These are phyloP conservation scores for Akanthomyces dipterigenus DNA, from an alignment of 2,329 filamentous ascomycete species.

Conservation along the genomic window DNA sequence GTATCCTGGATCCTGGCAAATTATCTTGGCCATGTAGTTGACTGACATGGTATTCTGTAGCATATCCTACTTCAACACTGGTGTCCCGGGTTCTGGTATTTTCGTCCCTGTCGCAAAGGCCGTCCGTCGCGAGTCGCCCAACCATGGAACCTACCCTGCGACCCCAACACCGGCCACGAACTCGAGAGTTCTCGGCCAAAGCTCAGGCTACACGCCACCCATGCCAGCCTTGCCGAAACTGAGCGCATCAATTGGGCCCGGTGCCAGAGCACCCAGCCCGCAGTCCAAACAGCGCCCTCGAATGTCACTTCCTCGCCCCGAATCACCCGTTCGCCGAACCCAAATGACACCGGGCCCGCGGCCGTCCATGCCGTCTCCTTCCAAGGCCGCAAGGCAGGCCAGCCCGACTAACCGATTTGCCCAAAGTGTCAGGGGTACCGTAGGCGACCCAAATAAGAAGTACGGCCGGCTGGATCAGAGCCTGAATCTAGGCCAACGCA, in stretches of 20 bases:
- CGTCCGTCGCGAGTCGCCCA: slow-evolving; percentile 55
- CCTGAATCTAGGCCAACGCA: slow-evolving; percentile 48
- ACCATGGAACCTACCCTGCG: slow-evolving; percentile 42
- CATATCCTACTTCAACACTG: slow-evolving; percentile 74
- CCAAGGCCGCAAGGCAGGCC: slow-evolving; percentile 26
- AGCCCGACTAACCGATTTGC: slow-evolving; percentile 52
- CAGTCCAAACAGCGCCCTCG: slow-evolving; percentile 59
- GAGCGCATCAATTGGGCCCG: slow-evolving; percentile 79
- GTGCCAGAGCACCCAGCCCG: slow-evolving; percentile 61
- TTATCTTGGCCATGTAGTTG: neutral
- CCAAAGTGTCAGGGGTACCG: slow-evolving; percentile 55
- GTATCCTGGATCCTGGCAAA: slow-evolving; percentile 20
- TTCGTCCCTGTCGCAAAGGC: slow-evolving; percentile 86
- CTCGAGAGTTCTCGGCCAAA: slow-evolving; percentile 48
- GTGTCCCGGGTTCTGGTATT: slow-evolving; percentile 75
- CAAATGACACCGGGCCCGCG: slow-evolving; percentile 55
- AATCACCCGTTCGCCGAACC: slow-evolving; percentile 71
- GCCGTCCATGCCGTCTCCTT: slow-evolving; percentile 50
- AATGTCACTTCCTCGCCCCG: slow-evolving; percentile 76
- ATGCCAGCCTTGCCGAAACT: slow-evolving; percentile 68
- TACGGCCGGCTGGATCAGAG: slow-evolving; percentile 40
- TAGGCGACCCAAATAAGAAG: slow-evolving; percentile 56
- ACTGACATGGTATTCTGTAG: slow-evolving; percentile 29
- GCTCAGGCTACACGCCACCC: slow-evolving; percentile 56
- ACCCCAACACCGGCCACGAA: slow-evolving; percentile 60